Base-by-base conservation (phyloP, 805 yeast species). In the Lipomyces chichibuensis region DNA sequence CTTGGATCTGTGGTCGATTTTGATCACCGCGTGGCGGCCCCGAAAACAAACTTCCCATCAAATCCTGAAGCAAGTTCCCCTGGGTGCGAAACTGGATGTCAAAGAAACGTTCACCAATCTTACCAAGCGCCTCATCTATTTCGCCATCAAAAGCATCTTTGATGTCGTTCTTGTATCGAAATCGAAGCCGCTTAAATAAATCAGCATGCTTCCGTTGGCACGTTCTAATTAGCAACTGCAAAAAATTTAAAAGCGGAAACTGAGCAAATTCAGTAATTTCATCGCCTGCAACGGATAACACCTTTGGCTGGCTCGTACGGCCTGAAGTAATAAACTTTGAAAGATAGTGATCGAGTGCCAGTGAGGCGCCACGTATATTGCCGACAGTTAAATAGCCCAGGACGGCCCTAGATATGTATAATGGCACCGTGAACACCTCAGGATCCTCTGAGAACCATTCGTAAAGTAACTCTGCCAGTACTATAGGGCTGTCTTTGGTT, bases 331-430 rank as follows among this genome's bases (percentile, higher is more conserved):
- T 67, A n/a, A 83, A 77, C 49, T 73, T 73, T 2, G 66, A 51
- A 17, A 86, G 65, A 71, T 87, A 79, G 17, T 66, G 70, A 0
- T 74, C 74, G 25, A 81, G 72, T 1, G 86, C 78, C 62, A 78
- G 78, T 39, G 69, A 69, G 4, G 90, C 90, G 75, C 84, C 86
- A 67, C 89, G 84, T 59, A 90, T 75, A 75, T 92, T 90, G 62
- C 84, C 85, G 64, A 89, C 82, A 71, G 87, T 84, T 27, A 91
- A 80, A 76, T 90, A 94, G 72, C 93, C 92, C 64, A 92, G 77
- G 5, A 92, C 88, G 2, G 92, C 85, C 70, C 98, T 83, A 3
- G 84, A 74, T 13, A 80, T 69, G 65, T 79, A 82, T 29, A 72
- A 59, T 1, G 76, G 81, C 46, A 79, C 79, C 37, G 74, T 74